Evolutionary conservation across 352 stramenopile species (phyloP), one percentile per base, ranked within the genome.

Genomic region (Blastocystis sp.): DNA sequence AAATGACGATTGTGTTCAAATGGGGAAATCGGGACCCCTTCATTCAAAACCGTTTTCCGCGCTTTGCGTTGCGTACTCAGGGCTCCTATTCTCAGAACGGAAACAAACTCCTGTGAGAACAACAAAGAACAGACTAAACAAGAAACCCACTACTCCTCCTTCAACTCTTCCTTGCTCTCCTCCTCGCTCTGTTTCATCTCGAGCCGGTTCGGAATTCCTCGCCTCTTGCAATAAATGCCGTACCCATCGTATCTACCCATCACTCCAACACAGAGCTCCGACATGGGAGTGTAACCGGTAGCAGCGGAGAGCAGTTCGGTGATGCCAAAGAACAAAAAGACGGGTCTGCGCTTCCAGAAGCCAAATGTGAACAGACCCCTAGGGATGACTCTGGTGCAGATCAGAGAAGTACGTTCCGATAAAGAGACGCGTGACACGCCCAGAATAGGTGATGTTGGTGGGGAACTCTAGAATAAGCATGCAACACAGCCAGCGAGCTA

Each of bases 341-440:
- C 43, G 28, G 43, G 43, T n/a, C 48, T 19, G 28, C 48, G 48
- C 48, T 42, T 60, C n/a, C 57, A 54, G 60, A 79, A 79, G 57
- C 69, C 69, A 79, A 64, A 79, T n/a, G 69, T 79, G 57, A 79
- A 79, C 21, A 61, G 63, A 43, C 69, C 69, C 40, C 69, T 79
- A 79, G 1, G 4, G 21, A 42, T 14, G 45, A 77, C 57, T 43
- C 34, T 3, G 11, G 14, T 24, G 4, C 17, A 1, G 7, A 60
- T 40, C n/a, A 11, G 17, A 9, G 19, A 17, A 48, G 34, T 79
- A 79, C 69, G 69, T 79, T 79, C 69, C 69, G 19, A 79, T 54
- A 17, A 64, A 40, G 28, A 79, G 57, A 52, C 69, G 69, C 34
- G 57, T 43, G n/a, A 28, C 34, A 4, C 69, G 69, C 42, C 69